phyloP scores from a whole-genome alignment of 225 moss, liverwort and hornwort genomes.

The Pleurozium schreberi region DNA sequence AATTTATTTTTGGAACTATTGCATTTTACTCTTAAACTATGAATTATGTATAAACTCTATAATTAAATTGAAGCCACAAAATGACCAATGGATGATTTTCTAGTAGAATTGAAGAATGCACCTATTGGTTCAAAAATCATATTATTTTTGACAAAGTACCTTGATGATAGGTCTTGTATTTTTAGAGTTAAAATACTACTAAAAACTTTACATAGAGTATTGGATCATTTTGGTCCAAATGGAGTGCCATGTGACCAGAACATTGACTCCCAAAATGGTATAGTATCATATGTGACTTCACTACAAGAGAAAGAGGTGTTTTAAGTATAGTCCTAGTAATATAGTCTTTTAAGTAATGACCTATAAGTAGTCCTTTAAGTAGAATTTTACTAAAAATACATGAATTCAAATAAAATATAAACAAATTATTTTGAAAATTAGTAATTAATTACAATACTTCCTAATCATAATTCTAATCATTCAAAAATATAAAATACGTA shows the following conservation, averaged over 20 bases:
- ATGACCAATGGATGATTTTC: neutral
- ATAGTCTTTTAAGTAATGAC: too few species aligned
- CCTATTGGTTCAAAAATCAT: neutral
- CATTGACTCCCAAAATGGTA: too few species aligned
- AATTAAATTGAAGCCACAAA: too few species aligned
- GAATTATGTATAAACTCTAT: too few species aligned
- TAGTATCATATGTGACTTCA: too few species aligned
- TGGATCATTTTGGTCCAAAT: neutral
- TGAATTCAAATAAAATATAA: neutral
- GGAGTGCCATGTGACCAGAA: too few species aligned
- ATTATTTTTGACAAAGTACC: neutral
- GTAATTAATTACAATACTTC: neutral
- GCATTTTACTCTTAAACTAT: too few species aligned
- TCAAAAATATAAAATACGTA: neutral
- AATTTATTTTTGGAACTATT: too few species aligned
- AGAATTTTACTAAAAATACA: too few species aligned
- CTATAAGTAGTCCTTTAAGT: too few species aligned
- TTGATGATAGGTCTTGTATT: neutral
- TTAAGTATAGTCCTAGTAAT: too few species aligned
- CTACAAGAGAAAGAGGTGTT: too few species aligned
- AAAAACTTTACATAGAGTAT: neutral
- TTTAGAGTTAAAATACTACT: neutral
- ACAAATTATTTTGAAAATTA: neutral
- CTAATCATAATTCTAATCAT: neutral
- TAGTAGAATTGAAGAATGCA: neutral